Evolutionary conservation across 129 eudicot genomes (phyloP).

Genomic region (Ambrosia trifida): DNA sequence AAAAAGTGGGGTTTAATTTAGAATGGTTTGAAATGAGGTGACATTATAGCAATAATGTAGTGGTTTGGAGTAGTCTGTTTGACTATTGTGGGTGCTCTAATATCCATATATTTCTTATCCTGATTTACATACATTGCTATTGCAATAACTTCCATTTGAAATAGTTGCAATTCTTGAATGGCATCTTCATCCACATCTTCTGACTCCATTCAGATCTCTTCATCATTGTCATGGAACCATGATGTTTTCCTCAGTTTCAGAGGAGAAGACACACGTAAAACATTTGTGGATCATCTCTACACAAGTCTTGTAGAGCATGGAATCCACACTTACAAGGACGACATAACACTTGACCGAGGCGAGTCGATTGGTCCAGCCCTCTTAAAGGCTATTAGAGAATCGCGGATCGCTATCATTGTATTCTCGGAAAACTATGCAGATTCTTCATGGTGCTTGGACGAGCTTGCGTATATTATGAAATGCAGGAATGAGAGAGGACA

Average conservation of each 20-base stretch:
- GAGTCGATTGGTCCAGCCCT: background rate
- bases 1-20: too few relatives aligned
- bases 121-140: too few relatives aligned
- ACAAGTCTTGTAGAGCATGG: background rate
- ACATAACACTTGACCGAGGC: background rate
- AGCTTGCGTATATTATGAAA: slow-evolving; percentile 6
- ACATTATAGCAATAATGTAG: too few relatives aligned
- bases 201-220: too few relatives aligned
- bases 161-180: too few relatives aligned
- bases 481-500: background rate
- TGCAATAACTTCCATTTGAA: too few relatives aligned
- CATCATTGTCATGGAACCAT: too few relatives aligned
- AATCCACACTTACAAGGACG: slow-evolving; percentile 15
- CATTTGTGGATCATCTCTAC: background rate
- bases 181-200: too few relatives aligned
- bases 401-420: background rate
- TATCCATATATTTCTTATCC: too few relatives aligned
- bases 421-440: slow-evolving; percentile 14
- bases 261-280: background rate
- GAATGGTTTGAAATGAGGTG: too few relatives aligned
- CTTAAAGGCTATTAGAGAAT: slow-evolving; percentile 2
- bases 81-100: background rate
- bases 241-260: background rate
- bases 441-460: slow-evolving; percentile 19
- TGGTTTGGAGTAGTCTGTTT: too few relatives aligned